Conservation (phyloP, 2,329 filamentous ascomycete genomes). For the Pseudopyrenochaeta lycopersici region DNA sequence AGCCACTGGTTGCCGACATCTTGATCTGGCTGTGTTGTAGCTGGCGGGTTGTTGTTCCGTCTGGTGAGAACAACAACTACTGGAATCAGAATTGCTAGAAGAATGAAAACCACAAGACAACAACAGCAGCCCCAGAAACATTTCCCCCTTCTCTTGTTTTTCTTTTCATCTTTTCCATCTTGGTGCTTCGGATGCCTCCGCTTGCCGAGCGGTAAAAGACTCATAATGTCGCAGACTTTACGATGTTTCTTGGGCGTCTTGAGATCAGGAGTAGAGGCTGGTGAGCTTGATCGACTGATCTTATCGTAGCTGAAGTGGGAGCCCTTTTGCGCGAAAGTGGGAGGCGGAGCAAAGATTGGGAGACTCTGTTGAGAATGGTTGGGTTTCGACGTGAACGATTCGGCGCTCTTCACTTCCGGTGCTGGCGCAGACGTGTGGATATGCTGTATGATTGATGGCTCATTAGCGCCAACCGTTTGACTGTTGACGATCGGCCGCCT, state of each 20-base stretch:
- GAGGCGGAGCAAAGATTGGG: slow-evolving; percentile 45
- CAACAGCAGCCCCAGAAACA: slow-evolving; percentile 48
- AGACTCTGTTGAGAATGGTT: slow-evolving; percentile 24
- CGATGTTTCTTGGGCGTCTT: slow-evolving; percentile 41
- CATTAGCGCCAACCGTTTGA: slow-evolving; percentile 23
- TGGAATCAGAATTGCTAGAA: slow-evolving; percentile 53
- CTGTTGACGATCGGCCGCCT: slow-evolving; percentile 24
- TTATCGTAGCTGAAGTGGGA: slow-evolving; percentile 38
- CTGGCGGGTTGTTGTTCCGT: slow-evolving; percentile 50
- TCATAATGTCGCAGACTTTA: slow-evolving; percentile 40
- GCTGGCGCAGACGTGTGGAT: slow-evolving; percentile 27
- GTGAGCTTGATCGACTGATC: slow-evolving; percentile 35
- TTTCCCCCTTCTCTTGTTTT: slow-evolving; percentile 41
- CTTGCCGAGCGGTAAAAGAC: slow-evolving; percentile 31
- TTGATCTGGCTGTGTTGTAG: slow-evolving; percentile 23
- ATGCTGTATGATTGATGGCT: slow-evolving; percentile 24
- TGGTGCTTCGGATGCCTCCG: slow-evolving; percentile 21
- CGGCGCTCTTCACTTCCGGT: slow-evolving; percentile 16
- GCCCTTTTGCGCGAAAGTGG: slow-evolving; percentile 32
- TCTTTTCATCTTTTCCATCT: slow-evolving; percentile 36
- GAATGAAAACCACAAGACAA: slow-evolving; percentile 42
- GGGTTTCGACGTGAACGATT: slow-evolving; percentile 13
- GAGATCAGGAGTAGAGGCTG: slow-evolving; percentile 27
- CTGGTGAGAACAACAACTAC: slow-evolving; percentile 46
- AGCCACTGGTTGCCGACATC: slow-evolving; percentile 65